A percentile compares a stretch with the other conserved stretches of the same genome.
Conservation (phyloP, 2,329 filamentous ascomycete species). For the Parascedosporium putredinis region DNA sequence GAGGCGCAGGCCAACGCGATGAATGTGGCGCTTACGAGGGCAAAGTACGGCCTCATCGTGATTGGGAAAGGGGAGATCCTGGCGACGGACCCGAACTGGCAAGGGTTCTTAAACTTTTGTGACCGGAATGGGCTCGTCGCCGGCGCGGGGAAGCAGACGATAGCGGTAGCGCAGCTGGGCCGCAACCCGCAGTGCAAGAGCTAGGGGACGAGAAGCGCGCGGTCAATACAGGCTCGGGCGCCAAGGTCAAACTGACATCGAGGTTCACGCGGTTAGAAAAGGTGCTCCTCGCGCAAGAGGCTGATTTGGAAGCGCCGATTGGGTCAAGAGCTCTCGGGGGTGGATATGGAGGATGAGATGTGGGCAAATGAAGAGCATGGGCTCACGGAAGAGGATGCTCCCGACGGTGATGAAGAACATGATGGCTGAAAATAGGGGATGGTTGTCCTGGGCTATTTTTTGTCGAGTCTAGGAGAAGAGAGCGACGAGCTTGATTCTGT, state of each 20-base stretch:
- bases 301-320: conserved; percentile 1
- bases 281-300: conserved; percentile 6
- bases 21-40: conserved; percentile 92
- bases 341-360: conserved; percentile 5
- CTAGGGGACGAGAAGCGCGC: background rate
- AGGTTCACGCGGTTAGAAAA: conserved; percentile 2
- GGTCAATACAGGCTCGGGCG: background rate
- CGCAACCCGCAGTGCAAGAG: too few relatives aligned
- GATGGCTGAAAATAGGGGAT: background rate
- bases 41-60: conserved; percentile 93
- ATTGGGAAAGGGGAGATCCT: conserved; percentile 95
- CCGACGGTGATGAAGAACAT: background rate
- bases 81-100: conserved; percentile 58
- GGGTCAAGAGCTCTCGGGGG: background rate
- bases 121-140: conserved; percentile 1
- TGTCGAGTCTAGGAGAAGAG: too few relatives aligned
- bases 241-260: background rate
- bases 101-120: conserved; percentile 3
- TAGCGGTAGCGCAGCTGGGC: background rate
- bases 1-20: conserved; percentile 88
- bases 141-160: background rate
- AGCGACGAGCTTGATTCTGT: too few relatives aligned
- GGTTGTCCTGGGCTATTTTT: too few relatives aligned
- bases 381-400: background rate
- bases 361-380: conserved; percentile 2